Base-by-base conservation (phyloP, 2,329 filamentous ascomycete genomes). In the Colletotrichum lentis region DNA sequence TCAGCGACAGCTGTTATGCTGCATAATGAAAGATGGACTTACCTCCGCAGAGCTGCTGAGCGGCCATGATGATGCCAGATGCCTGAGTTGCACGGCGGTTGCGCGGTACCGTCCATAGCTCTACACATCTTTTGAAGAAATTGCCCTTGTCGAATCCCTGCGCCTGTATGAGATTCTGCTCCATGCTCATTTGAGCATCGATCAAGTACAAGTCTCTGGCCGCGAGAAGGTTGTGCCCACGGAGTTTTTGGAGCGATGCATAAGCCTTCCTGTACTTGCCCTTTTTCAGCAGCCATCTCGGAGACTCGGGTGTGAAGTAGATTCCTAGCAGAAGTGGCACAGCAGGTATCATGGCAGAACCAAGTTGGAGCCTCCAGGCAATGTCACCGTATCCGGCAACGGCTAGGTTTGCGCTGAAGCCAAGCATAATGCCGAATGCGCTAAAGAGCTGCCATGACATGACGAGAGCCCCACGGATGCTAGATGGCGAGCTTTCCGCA, bases 371-470 rank as follows among this genome's bases (percentile, higher is more conserved):
- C 37, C 86, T 80, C 86, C 86, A 89, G n/a, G 84, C 80, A 50
- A 86, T 83, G 5, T 72, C 72, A 20, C 83, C 84, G 1, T 81
- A 81, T 54, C 85, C 78, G 70, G 83, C 67, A 83, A 86, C 54
- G 8, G 83, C 85, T 55, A 90, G 79, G 73, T 89, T 90, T 66
- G 86, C 86, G 67, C 80, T 83, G 70, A 84, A 86, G 8, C 88
- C 90, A 27, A 81, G 72, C 67, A 81, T 76, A 72, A 83, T 83
- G 57, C 82, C 80, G 65, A 89, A 86, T 0, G 85, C 84, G 4
- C 85, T 88, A 84, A 88, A 91, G 44, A 85, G 91, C 91, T 95
- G 71, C 89, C 90, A 71, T 0, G 74, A 77, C 91, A 95, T 95
- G 69, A 94, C 91, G 3, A 96, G 39, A 6, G 81, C 83, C 11